Conservation (phyloP, 2,329 filamentous ascomycete genomes). For the Westerdykella aurantiaca region DNA sequence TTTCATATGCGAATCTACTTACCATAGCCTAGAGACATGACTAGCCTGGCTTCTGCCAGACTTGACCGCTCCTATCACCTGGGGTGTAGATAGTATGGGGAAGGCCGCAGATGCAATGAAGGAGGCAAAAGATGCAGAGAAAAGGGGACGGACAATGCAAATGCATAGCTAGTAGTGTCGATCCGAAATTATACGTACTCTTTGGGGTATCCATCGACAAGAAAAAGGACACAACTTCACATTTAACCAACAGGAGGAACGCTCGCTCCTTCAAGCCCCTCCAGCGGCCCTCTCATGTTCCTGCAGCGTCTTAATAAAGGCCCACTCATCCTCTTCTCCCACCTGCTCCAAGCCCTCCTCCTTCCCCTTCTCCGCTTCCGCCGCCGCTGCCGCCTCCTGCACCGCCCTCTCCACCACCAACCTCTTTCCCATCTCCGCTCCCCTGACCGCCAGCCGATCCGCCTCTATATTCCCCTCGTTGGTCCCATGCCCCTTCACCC, state of each 20-base stretch:
- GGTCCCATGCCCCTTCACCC: conserved; percentile 81
- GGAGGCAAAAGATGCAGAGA: too few relatives aligned
- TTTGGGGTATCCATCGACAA: too few relatives aligned
- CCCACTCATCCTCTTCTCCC: background rate
- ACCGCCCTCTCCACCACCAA: background rate
- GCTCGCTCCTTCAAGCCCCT: background rate
- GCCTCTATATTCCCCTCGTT: conserved; percentile 73
- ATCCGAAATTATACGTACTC: too few relatives aligned
- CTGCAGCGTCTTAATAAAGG: background rate
- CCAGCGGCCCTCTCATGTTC: background rate
- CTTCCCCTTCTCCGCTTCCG: background rate
- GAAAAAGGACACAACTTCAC: too few relatives aligned
- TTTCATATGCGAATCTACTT: too few relatives aligned
- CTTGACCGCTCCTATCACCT: too few relatives aligned
- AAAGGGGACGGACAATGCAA: too few relatives aligned
- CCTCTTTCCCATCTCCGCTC: conserved; percentile 40
- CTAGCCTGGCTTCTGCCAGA: too few relatives aligned
- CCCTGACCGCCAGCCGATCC: conserved; percentile 68
- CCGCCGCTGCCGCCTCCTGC: background rate
- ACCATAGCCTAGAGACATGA: too few relatives aligned
- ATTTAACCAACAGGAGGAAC: background rate
- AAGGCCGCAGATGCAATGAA: too few relatives aligned
- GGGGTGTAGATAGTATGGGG: too few relatives aligned
- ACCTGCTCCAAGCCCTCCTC: background rate
- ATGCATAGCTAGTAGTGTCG: too few relatives aligned